These are phyloP conservation scores for Pholiota molesta DNA, from an alignment of 768 basidiomycete species.

Conservation along the genomic window DNA sequence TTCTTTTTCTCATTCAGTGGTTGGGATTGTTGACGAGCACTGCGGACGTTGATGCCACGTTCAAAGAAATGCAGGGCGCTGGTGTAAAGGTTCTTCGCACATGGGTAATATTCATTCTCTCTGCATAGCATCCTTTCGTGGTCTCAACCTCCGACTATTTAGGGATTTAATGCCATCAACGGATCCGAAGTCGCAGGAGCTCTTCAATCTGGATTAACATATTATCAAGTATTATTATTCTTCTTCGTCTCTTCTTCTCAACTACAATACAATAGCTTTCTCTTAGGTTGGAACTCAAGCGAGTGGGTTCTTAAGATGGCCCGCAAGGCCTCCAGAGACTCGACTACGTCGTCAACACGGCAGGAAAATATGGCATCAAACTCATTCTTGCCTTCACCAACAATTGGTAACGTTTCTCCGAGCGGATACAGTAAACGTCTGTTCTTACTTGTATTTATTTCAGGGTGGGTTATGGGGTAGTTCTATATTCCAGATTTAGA, in stretches of 20 bases:
- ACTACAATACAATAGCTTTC: not conserved
- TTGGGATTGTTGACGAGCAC: slow-evolving; percentile 51
- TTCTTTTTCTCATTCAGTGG: slow-evolving; percentile 39
- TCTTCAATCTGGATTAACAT: slow-evolving; percentile 45
- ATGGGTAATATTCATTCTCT: slow-evolving; percentile 38
- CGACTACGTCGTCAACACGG: slow-evolving; percentile 52
- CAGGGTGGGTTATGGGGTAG: slow-evolving; percentile 63
- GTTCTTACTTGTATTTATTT: not conserved
- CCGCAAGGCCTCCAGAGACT: slow-evolving; percentile 57
- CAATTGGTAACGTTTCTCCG: slow-evolving; percentile 43
- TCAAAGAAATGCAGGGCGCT: slow-evolving; percentile 48
- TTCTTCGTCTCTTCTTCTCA: not conserved
- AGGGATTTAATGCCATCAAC: slow-evolving; percentile 50
- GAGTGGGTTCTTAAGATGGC: slow-evolving; percentile 54
- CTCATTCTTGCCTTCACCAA: slow-evolving; percentile 58
- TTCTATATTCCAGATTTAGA: not conserved
- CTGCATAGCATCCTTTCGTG: not conserved
- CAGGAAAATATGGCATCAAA: slow-evolving; percentile 52
- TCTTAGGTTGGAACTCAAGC: slow-evolving; percentile 51
- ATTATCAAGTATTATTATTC: slow-evolving; percentile 42
- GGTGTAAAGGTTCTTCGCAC: slow-evolving; percentile 58
- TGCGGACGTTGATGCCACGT: slow-evolving; percentile 51
- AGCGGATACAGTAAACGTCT: not conserved
- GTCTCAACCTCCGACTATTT: not conserved
- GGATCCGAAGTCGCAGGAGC: slow-evolving; percentile 48